Evolutionary conservation across 1,284 basidiomycete genomes (phyloP), one percentile per base, ranked within the genome.

Genomic region (Melampsora americana): DNA sequence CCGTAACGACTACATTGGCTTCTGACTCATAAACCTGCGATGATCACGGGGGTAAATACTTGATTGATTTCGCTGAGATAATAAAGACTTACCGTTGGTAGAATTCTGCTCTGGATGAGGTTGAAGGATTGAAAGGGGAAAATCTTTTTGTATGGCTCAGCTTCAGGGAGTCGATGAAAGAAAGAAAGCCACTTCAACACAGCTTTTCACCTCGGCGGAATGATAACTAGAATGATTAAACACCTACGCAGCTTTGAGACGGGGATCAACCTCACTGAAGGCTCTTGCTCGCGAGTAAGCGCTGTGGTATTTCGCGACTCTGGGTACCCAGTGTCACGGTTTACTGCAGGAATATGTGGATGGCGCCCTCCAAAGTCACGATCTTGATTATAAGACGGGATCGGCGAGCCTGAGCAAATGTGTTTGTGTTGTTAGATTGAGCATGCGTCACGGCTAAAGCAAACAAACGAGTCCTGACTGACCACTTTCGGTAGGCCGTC

Each of bases 71-170:
- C 7, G 12, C 7, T 59, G 53, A 23, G 28, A 7, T 64, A 11
- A 64, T 14, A n/a, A 32, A 11, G 28, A 79, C 87, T 76, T 80
- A 92, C 92, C 78, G 86, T 86, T 69, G 92, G 87, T 79, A 91
- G 91, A 80, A 92, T 93, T 42, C 85, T 86, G 11, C 91, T 92
- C 80, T 97, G 94, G 18, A 96, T 88, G 0, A 90, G 89, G 81
- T 97, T 97, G 86, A 96, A 95, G 0, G 90, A 87, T 0, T 89
- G 89, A 79, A 95, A 95, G 79, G 90, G 90, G 86, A 95, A 96
- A 0, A 93, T 84, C 0, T 86, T 84, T 9, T 90, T 87, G 82
- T 90, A 94, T 26, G 89, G 86, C 79, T 94, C 91, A 67, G 92
- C 93, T 95, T 26, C n/a, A 28, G 9, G 30, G 28, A 4, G 14